These are phyloP conservation scores for Strigomonas culicis DNA, from an alignment of 208 protist species.

Conservation along the genomic window DNA sequence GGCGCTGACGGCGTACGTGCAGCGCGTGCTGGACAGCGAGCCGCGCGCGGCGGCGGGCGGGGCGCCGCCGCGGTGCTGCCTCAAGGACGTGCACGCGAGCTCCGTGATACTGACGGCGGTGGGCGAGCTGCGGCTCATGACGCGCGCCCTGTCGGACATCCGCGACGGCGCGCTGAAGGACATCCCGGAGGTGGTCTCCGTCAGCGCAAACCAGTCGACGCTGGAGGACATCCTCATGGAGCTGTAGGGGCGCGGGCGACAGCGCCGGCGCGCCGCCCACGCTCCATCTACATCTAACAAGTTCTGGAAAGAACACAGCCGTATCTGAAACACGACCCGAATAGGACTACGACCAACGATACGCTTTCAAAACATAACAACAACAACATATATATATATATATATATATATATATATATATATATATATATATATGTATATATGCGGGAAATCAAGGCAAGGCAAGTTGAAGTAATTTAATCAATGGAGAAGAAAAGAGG, in stretches of 20 bases:
- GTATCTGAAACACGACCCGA: too few relatives aligned
- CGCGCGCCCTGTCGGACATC: conserved; percentile 30
- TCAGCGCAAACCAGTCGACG: conserved; percentile 58
- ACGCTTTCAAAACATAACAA: too few relatives aligned
- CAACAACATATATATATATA: too few relatives aligned
- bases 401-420: too few relatives aligned
- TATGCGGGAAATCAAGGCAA: too few relatives aligned
- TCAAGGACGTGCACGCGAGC: conserved; percentile 40
- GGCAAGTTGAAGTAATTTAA: background rate
- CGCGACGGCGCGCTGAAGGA: conserved; percentile 33
- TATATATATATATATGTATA: too few relatives aligned
- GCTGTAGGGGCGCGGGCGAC: conserved; percentile 16
- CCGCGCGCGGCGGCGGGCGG: background rate
- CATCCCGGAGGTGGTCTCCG: conserved; percentile 44
- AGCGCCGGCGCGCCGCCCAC: background rate
- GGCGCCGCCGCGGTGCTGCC: conserved; percentile 19
- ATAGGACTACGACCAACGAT: too few relatives aligned
- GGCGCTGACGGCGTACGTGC: conserved; percentile 26
- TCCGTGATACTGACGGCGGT: conserved; percentile 40
- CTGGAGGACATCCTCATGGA: conserved; percentile 66
- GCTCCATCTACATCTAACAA: background rate
- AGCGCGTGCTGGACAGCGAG: background rate
- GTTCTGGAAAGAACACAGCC: too few relatives aligned
- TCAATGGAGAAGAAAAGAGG: background rate
- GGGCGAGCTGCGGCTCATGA: conserved; percentile 37